Conservation (phyloP, 768 basidiomycete species). For the Hebeloma cylindrosporum region DNA sequence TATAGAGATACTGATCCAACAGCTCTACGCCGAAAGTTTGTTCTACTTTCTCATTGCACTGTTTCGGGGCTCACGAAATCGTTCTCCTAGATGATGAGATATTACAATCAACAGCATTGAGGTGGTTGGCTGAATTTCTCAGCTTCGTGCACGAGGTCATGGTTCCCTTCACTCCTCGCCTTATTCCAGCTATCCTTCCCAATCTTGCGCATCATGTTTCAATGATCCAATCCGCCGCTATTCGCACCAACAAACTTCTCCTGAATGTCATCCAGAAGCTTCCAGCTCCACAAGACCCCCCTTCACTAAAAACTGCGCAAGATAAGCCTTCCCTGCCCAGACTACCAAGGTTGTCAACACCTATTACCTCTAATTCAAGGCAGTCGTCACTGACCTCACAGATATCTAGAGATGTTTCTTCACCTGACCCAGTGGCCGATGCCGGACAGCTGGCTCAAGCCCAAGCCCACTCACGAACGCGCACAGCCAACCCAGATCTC, state of each 20-base stretch:
- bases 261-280: constrained; percentile 83
- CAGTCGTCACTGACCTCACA: constrained; percentile 48
- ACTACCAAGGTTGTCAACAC: constrained; percentile 57
- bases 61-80: neutral
- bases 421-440: constrained; percentile 44
- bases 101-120: constrained; percentile 90
- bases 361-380: constrained; percentile 46
- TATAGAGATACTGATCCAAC: constrained; percentile 88
- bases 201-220: constrained; percentile 91
- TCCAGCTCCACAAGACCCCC: constrained; percentile 65
- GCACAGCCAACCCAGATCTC: constrained; percentile 36
- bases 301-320: constrained; percentile 22
- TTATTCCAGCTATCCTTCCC: constrained; percentile 90
- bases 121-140: constrained; percentile 91
- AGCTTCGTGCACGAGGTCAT: constrained; percentile 88
- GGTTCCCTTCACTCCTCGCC: constrained; percentile 90
- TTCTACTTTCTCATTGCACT: constrained; percentile 14
- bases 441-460: constrained; percentile 16
- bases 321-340: constrained; percentile 35
- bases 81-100: constrained; percentile 80
- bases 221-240: constrained; percentile 86
- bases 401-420: constrained; percentile 45
- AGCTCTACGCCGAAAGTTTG: constrained; percentile 82
- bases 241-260: constrained; percentile 82
- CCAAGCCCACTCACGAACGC: constrained; percentile 17